Evolutionary conservation across 192 early-diverging fungal genomes (phyloP), one percentile per base, ranked within the genome.

Genomic region (Umbelopsis vinacea): DNA sequence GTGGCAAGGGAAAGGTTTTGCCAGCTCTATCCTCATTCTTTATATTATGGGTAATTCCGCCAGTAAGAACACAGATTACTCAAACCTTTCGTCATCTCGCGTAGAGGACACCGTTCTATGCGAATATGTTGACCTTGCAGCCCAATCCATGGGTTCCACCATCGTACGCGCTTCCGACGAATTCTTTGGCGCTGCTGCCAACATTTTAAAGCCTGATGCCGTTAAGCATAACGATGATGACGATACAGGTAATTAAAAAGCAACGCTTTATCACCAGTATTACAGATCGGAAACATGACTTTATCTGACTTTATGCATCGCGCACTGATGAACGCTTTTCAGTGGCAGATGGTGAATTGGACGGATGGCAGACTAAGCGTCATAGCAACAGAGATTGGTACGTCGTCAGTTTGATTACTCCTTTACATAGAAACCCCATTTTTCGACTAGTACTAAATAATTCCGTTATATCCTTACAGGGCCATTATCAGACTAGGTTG

Each of bases 401-500:
- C 11, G 33, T 9, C 17, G 15, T 37, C 29, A 35, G 6, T 54
- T 54, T 22, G 6, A 43, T 7, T 12, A 43, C 40, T 43, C 40
- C 40, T 43, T 43, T 43, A 43, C 40, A 6, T 12, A 43, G 2
- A 1, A 11, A 11, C 40, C n/a, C 40, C 40, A 43, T 43, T 43
- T 43, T 43, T 24, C 21, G 8, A 23, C 53, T 24, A n/a, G 2
- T 14, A 24, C 7, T 12, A 26, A 26, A 22, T 4, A 14, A 2
- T 4, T 0, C 22, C 12, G 7, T 69, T 14, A 23, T 46, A 8
- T 35, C 17, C 50, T 29, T 53, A 23, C 67, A 80, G 78, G 86
- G 81, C 86, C 8, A 89, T 97, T 40, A 85, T 97, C 54, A 85
- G 92, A 76, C 88, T 97, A 14, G 95, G 93, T 2, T 90, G 88